Evolutionary conservation across 2,329 filamentous ascomycete species (phyloP), one percentile per base, ranked within the genome.

Genomic region (Monosporascus ibericus): DNA sequence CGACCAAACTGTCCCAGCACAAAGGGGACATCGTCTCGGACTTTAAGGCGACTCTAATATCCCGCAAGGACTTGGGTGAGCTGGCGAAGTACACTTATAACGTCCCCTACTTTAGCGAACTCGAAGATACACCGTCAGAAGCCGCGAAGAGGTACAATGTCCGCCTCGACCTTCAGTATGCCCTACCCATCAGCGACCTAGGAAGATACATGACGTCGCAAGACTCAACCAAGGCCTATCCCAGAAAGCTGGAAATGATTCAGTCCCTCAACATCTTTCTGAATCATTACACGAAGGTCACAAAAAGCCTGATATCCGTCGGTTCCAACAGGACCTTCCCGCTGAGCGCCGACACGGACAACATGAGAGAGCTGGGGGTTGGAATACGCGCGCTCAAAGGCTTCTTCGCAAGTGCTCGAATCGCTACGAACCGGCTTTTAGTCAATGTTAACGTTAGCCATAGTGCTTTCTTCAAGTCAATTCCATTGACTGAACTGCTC

Each of bases 381-480:
- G 63, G 66, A 22, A 57, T 72, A 0, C 49, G 40, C 2, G 69
- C 64, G 4, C 49, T 68, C 22, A 63, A 65, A 5, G 70, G 70
- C 5, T 69, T 65, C 53, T 70, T 65, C 53, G 60, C 66, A n/a
- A 69, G 68, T 40, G 62, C 69, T 18, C 61, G 68, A n/a, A 48
- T 62, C 15, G 68, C 67, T 2, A 68, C 69, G 3, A 57, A 59
- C 20, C 64, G 68, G 1, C 42, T 70, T 9, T 61, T 70, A 1
- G 65, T 70, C 53, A 71, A 71, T 22, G 60, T 71, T 48, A 70
- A 72, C 46, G 63, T 71, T 5, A 65, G 56, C 46, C 60, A 71
- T 48, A 63, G 58, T 3, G 65, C 62, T 1, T 73, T 72, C 50
- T 71, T 69, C 50, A 37, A 62, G 1, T 49, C 53, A 3, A 63